Conservation (phyloP, 1,139 yeast species). For the Pichia sp. region DNA sequence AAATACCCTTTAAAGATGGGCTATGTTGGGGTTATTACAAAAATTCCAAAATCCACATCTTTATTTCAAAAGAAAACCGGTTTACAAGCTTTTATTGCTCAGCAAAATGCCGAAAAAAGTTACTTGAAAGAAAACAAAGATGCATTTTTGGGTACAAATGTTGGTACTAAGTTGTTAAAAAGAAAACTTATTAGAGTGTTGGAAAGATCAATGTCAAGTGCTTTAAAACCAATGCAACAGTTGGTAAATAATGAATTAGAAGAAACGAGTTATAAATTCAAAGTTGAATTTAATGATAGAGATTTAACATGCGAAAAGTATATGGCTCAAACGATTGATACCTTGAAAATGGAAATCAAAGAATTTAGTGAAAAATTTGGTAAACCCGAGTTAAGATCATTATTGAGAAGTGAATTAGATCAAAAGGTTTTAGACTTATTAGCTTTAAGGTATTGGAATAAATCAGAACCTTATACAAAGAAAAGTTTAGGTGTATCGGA, state of each 20-base stretch:
- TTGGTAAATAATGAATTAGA: slow-evolving; percentile 88
- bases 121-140: slow-evolving; percentile 57
- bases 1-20: slow-evolving; percentile 93
- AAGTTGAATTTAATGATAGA: slow-evolving; percentile 94
- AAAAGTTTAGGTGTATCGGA: slow-evolving; percentile 21
- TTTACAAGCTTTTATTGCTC: slow-evolving; percentile 45
- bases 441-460: slow-evolving; percentile 91
- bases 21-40: slow-evolving; percentile 93
- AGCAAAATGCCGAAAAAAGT: slow-evolving; percentile 56
- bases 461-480: slow-evolving; percentile 35
- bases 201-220: slow-evolving; percentile 86
- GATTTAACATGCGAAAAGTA: slow-evolving; percentile 90
- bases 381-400: slow-evolving; percentile 70
- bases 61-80: slow-evolving; percentile 33
- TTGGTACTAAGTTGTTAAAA: slow-evolving; percentile 72
- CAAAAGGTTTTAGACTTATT: slow-evolving; percentile 79
- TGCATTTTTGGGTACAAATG: slow-evolving; percentile 57
- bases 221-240: slow-evolving; percentile 80
- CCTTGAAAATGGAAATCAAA: slow-evolving; percentile 78
- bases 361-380: slow-evolving; percentile 81
- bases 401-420: slow-evolving; percentile 79
- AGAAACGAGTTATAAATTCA: slow-evolving; percentile 86
- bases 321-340: slow-evolving; percentile 84
- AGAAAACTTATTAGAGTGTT: slow-evolving; percentile 77
- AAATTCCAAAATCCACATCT: slow-evolving; percentile 46